A percentile compares a stretch with the other conserved stretches of the same genome.
Evolutionary conservation across 2,329 filamentous ascomycete species (phyloP).

Genomic region (Exophiala xenobiotica): DNA sequence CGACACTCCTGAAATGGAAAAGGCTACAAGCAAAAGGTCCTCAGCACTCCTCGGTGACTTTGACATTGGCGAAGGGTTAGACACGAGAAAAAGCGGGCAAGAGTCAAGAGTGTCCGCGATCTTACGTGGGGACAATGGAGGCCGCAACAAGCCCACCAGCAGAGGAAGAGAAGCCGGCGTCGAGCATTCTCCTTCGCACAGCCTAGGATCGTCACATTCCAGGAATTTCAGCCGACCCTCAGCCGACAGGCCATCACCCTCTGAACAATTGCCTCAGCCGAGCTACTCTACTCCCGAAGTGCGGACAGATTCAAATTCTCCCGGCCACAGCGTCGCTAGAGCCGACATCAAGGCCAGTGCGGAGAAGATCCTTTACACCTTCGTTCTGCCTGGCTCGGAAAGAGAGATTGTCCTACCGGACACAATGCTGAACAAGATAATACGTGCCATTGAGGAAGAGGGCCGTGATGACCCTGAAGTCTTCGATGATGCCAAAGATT

Average conservation of each 20-base stretch:
- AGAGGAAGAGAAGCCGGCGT: conserved; percentile 18
- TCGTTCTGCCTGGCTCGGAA: conserved; percentile 89
- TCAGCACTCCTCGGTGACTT: conserved; percentile 74
- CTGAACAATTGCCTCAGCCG: conserved; percentile 52
- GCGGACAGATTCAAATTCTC: conserved; percentile 76
- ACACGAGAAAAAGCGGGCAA: conserved; percentile 64
- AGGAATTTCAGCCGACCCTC: conserved; percentile 25
- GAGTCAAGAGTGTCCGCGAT: conserved; percentile 92
- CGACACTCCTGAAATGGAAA: conserved; percentile 87
- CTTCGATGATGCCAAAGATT: conserved; percentile 96
- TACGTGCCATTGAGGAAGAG: conserved; percentile 81
- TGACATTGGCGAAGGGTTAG: conserved; percentile 59
- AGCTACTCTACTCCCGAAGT: conserved; percentile 63
- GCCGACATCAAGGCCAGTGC: conserved; percentile 90
- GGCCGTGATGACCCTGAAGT: conserved; percentile 94
- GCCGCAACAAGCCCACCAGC: conserved; percentile 40
- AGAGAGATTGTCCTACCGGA: conserved; percentile 92
- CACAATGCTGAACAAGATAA: conserved; percentile 81
- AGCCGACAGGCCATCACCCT: conserved; percentile 37
- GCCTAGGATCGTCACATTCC: conserved; percentile 48
- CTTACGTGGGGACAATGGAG: conserved; percentile 56
- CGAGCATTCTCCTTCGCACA: conserved; percentile 34
- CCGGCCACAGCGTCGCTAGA: conserved; percentile 77
- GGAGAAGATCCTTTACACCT: conserved; percentile 98
- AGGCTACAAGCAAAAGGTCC: conserved; percentile 75